Conservation (phyloP, 495 filamentous ascomycete genomes). For the Sphaerosporella brunnea region DNA sequence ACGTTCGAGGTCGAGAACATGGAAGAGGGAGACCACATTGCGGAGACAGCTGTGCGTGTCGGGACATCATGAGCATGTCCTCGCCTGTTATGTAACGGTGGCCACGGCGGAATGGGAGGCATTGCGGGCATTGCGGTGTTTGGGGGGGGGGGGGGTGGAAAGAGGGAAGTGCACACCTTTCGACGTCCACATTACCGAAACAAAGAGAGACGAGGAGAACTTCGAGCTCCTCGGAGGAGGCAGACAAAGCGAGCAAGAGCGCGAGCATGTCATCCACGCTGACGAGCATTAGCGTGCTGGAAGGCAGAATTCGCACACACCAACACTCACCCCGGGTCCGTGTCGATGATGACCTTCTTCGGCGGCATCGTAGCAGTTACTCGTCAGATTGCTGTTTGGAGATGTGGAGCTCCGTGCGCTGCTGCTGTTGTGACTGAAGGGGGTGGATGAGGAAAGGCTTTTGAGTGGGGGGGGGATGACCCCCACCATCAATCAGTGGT, state of each 20-base stretch:
- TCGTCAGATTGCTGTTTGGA: too few relatives aligned
- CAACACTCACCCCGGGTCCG: constrained; percentile 63
- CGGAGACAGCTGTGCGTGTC: constrained; percentile 48
- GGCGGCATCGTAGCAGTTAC: too few relatives aligned
- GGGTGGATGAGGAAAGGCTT: too few relatives aligned
- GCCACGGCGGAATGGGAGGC: too few relatives aligned
- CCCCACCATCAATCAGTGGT: too few relatives aligned
- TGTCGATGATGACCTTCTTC: constrained; percentile 77
- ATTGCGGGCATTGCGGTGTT: too few relatives aligned
- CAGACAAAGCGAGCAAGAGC: constrained; percentile 64
- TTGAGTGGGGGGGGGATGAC: too few relatives aligned
- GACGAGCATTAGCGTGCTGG: constrained; percentile 18
- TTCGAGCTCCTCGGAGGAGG: constrained; percentile 70
- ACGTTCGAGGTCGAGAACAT: constrained; percentile 77
- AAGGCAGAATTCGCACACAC: too few relatives aligned
- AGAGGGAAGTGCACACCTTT: constrained; percentile 35
- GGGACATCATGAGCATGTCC: neutral
- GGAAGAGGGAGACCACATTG: constrained; percentile 82
- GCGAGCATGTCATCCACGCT: constrained; percentile 89
- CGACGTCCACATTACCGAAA: constrained; percentile 78
- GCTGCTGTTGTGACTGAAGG: too few relatives aligned
- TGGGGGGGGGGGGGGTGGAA: neutral
- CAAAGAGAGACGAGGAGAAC: constrained; percentile 71
- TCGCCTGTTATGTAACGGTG: too few relatives aligned
- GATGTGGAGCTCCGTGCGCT: too few relatives aligned